These are phyloP conservation scores for Chaetomium tenue DNA, from an alignment of 495 filamentous ascomycete genomes.

Conservation along the genomic window DNA sequence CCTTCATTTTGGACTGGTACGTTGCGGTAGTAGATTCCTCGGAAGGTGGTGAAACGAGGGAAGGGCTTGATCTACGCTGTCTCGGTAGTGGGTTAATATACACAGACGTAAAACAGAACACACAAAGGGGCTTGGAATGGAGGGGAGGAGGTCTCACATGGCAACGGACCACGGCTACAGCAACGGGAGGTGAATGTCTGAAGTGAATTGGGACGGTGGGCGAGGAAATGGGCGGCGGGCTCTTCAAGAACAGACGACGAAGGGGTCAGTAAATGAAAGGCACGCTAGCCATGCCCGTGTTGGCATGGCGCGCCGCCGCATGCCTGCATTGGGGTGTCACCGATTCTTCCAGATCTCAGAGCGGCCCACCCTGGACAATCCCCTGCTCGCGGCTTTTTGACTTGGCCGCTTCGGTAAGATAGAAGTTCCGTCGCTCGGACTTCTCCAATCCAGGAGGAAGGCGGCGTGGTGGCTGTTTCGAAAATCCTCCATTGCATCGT, in stretches of 20 bases:
- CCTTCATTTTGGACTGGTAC: conserved; percentile 32
- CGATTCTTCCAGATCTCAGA: conserved; percentile 5
- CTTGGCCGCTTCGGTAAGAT: not conserved
- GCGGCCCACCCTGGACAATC: not conserved
- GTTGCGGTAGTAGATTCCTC: not conserved
- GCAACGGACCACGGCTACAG: conserved; percentile 24
- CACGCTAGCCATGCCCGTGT: conserved; percentile 18
- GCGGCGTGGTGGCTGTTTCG: too few relatives aligned
- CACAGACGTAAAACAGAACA: conserved; percentile 1
- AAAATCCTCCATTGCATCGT: not conserved
- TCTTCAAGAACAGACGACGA: conserved; percentile 6
- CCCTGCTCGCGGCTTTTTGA: not conserved
- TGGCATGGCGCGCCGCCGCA: conserved; percentile 17
- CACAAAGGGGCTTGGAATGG: conserved; percentile 19
- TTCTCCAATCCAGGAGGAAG: conserved; percentile 11
- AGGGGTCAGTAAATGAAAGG: conserved; percentile 9
- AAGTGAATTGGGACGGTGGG: not conserved
- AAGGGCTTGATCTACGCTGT: not conserved
- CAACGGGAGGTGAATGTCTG: conserved; percentile 9
- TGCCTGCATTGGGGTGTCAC: not conserved
- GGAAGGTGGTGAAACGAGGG: not conserved
- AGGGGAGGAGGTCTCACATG: conserved; percentile 21
- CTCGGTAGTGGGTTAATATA: conserved; percentile 4
- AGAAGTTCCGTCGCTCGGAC: conserved; percentile 6
- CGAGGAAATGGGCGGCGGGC: not conserved